These are phyloP conservation scores for Wallacemonas sp. DNA, from an alignment of 208 protist species.

Conservation along the genomic window DNA sequence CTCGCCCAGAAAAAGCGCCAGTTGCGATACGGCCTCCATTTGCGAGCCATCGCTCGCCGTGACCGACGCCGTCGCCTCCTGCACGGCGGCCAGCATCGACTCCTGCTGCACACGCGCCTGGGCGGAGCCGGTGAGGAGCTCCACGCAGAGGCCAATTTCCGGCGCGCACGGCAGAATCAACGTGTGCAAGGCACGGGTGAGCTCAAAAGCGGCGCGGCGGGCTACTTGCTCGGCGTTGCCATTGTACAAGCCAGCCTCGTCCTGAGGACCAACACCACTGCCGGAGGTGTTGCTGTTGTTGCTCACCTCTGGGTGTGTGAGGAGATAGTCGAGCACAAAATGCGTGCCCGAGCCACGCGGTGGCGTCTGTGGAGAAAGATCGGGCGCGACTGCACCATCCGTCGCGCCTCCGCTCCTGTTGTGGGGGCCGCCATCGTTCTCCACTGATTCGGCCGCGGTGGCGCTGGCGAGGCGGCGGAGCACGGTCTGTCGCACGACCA, in stretches of 20 bases:
- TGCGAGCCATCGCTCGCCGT: not conserved
- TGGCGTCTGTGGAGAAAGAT: slow-evolving; percentile 4
- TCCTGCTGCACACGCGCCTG: slow-evolving; percentile 52
- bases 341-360: slow-evolving; percentile 17
- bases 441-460: not conserved
- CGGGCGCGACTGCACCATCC: not conserved
- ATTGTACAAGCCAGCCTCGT: not conserved
- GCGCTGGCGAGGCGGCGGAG: slow-evolving; percentile 51
- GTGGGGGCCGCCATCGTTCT: slow-evolving; percentile 4
- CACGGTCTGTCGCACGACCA: slow-evolving; percentile 39
- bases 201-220: slow-evolving; percentile 31
- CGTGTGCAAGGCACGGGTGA: slow-evolving; percentile 39
- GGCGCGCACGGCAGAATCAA: slow-evolving; percentile 66
- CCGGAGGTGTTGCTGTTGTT: not conserved
- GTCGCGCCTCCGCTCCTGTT: not conserved
- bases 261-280: not conserved
- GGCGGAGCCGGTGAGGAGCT: slow-evolving; percentile 39
- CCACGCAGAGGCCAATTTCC: slow-evolving; percentile 52
- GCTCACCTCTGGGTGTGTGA: slow-evolving; percentile 22
- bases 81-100: slow-evolving; percentile 47
- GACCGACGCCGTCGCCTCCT: slow-evolving; percentile 15
- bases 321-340: slow-evolving; percentile 21
- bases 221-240: slow-evolving; percentile 14
- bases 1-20: not conserved
- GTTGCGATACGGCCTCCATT: not conserved